Evolutionary conservation across 345 rosid genomes (phyloP), one percentile per base, ranked within the genome.

Genomic region (Excoecaria cochinchinensis): DNA sequence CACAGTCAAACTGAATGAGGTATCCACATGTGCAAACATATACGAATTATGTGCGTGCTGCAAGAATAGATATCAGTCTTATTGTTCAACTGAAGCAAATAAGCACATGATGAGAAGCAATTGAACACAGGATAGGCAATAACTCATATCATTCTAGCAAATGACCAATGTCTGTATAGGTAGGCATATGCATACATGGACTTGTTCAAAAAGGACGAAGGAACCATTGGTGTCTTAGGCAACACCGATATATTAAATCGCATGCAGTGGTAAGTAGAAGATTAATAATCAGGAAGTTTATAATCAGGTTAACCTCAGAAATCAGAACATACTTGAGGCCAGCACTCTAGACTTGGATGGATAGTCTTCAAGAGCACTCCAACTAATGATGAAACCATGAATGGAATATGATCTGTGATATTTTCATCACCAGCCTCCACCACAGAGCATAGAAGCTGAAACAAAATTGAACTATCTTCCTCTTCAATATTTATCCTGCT

Each of bases 381-480:
- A 73, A 81, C 91, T 80, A 90, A 67, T 44, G 91, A 85, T 79
- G 91, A 85, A 74, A 91, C 65, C 44, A 90, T 82, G 70, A 76
- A 85, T 59, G 98, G 98, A 78, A 93, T 86, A 82, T 91, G 93
- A n/a, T 78, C 84, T 21, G 76, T 78, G 67, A 87, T 76, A 75
- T 81, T 84, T 79, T 91, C 90, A 69, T 79, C 83, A 72, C 86
- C 93, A 24, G 87, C 85, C 83, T 88, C 97, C 36, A 90, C 85
- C 38, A 93, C 75, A 68, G 94, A 89, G 74, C 78, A 82, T 61
- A 93, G 88, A 85, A 91, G 96, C 80, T 85, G 89, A 82, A 91
- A 87, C 60, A 93, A 80, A 77, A 88, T 81, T 69, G 79, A 75
- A 63, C 85, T 87, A 82, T 91, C 96, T 71, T 88, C 93, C 62